Percentiles rank a stretch among this genome's conserved stretches.
These are phyloP conservation scores for Puccinia novopanici DNA, from an alignment of 1,284 basidiomycete genomes.

Conservation along the genomic window DNA sequence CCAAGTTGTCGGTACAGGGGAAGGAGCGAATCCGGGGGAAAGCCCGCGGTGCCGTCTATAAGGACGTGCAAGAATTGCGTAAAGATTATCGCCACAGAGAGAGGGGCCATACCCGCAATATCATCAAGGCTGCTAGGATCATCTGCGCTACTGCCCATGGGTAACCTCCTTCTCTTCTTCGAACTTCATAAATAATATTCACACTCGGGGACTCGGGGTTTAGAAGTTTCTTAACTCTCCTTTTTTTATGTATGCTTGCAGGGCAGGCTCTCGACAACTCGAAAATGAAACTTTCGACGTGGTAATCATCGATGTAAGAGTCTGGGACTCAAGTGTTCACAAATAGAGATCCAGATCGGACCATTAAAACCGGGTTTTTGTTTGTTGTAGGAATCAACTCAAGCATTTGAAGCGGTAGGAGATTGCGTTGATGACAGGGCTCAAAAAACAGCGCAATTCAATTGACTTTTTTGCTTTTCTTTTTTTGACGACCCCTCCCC, in stretches of 20 bases:
- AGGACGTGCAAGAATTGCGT: constrained; percentile 81
- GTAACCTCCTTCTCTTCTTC: constrained; percentile 72
- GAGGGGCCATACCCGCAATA: constrained; percentile 17
- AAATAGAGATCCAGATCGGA: background rate
- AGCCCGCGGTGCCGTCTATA: constrained; percentile 85
- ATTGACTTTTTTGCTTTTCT: constrained; percentile 4
- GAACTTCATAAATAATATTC: constrained; percentile 62
- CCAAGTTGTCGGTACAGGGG: constrained; percentile 69
- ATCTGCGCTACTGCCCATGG: constrained; percentile 63
- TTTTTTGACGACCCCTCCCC: too few species aligned
- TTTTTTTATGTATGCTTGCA: constrained; percentile 6
- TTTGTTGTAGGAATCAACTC: constrained; percentile 43
- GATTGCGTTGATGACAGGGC: constrained; percentile 63
- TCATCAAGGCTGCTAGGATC: constrained; percentile 31
- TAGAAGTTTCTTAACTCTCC: constrained; percentile 47
- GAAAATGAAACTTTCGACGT: constrained; percentile 48
- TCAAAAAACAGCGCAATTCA: constrained; percentile 63
- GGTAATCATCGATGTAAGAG: constrained; percentile 47
- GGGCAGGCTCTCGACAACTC: constrained; percentile 48
- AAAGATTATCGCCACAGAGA: constrained; percentile 66
- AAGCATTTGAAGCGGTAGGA: constrained; percentile 65
- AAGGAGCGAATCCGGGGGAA: constrained; percentile 73
- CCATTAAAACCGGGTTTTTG: background rate
- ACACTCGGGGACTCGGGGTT: too few species aligned
- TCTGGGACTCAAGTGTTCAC: background rate